Percentiles rank a stretch among this genome's conserved stretches.
Evolutionary conservation across 352 stramenopile species (phyloP).

Genomic region (Phytophthora colocasiae): DNA sequence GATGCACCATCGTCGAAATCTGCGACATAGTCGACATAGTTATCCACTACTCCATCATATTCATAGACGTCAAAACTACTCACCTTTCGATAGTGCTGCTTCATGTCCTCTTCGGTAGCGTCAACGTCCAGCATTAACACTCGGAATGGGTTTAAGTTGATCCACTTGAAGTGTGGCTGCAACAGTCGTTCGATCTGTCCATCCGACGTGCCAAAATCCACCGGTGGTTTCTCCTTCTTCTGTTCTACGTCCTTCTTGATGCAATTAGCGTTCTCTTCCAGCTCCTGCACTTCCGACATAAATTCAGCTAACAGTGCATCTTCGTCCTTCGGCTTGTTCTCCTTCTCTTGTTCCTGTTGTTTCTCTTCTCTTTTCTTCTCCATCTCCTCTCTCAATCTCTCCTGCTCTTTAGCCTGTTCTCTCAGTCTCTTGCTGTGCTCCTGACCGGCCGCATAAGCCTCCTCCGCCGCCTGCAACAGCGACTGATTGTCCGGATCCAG

Average conservation of each 20-base stretch:
- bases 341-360: slow-evolving; percentile 21
- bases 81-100: slow-evolving; percentile 91
- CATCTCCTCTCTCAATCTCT: slow-evolving; percentile 45
- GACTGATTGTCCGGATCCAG: slow-evolving; percentile 80
- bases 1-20: slow-evolving; percentile 91
- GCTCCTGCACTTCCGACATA: slow-evolving; percentile 86
- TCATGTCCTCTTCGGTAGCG: slow-evolving; percentile 90
- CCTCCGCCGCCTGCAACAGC: slow-evolving; percentile 67
- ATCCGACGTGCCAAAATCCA: slow-evolving; percentile 78
- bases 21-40: slow-evolving; percentile 19
- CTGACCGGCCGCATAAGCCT: slow-evolving; percentile 76
- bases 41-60: not conserved
- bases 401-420: slow-evolving; percentile 58
- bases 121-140: slow-evolving; percentile 90
- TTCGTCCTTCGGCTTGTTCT: slow-evolving; percentile 47
- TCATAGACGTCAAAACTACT: not conserved
- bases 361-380: slow-evolving; percentile 30
- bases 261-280: slow-evolving; percentile 80
- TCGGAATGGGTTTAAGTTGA: slow-evolving; percentile 90
- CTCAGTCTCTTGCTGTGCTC: slow-evolving; percentile 65
- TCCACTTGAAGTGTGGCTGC: slow-evolving; percentile 84
- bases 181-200: slow-evolving; percentile 70
- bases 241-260: slow-evolving; percentile 65
- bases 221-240: slow-evolving; percentile 55
- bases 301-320: slow-evolving; percentile 78